Percentiles rank a stretch among this genome's conserved stretches.
These are phyloP conservation scores for Puccinia polysora DNA, from an alignment of 1,284 basidiomycete genomes.

Conservation along the genomic window DNA sequence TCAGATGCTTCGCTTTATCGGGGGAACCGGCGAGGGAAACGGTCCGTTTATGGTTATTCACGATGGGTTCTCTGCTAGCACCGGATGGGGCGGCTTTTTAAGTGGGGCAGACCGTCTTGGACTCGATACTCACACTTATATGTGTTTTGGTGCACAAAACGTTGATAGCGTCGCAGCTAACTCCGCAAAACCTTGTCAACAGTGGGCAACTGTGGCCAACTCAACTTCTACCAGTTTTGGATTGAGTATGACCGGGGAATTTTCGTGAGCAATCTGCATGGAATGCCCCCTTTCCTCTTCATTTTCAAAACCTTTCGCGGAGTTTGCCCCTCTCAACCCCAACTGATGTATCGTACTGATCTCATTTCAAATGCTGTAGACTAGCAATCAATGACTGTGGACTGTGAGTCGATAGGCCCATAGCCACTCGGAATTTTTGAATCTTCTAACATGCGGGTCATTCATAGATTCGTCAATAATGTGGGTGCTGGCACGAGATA, in stretches of 20 bases:
- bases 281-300: neutral
- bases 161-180: slow-evolving; percentile 44
- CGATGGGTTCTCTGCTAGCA: slow-evolving; percentile 67
- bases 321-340: no score
- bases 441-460: neutral
- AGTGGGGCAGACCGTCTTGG: slow-evolving; percentile 61
- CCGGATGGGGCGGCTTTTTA: slow-evolving; percentile 74
- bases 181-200: slow-evolving; percentile 48
- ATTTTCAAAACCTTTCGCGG: neutral
- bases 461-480: slow-evolving; percentile 39
- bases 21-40: slow-evolving; percentile 71
- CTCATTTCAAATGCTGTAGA: no score
- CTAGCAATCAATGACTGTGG: slow-evolving; percentile 44
- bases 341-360: no score
- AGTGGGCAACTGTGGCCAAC: slow-evolving; percentile 48
- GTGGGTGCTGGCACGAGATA: slow-evolving; percentile 38
- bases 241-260: slow-evolving; percentile 53
- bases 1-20: slow-evolving; percentile 68
- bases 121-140: slow-evolving; percentile 64
- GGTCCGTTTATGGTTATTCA: slow-evolving; percentile 72
- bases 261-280: slow-evolving; percentile 39
- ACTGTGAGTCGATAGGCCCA: slow-evolving; percentile 7
- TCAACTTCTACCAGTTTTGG: slow-evolving; percentile 49
- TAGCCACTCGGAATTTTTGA: neutral
- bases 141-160: slow-evolving; percentile 47